Conservation (phyloP, 73 alveolate species). For the Paramecium sexaurelia region DNA sequence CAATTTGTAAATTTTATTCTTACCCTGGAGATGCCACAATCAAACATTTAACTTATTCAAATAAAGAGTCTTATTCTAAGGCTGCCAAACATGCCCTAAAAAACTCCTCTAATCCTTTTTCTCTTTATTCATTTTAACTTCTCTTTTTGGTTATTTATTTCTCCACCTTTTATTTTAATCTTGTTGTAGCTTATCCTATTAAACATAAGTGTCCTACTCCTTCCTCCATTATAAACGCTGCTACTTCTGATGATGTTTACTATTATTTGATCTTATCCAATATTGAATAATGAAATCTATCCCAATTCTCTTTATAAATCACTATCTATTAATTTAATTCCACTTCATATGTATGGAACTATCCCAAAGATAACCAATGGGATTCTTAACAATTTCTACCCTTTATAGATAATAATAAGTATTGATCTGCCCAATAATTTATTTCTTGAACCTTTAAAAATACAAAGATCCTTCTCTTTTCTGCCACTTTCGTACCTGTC, state of each 20-base stretch:
- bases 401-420: slow-evolving; percentile 45
- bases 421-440: slow-evolving; percentile 60
- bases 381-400: slow-evolving; percentile 62
- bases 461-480: slow-evolving; percentile 46
- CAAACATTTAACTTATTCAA: slow-evolving; percentile 54
- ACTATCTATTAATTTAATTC: slow-evolving; percentile 52
- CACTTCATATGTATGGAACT: slow-evolving; percentile 53
- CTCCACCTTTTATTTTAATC: slow-evolving; percentile 53
- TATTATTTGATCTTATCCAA: slow-evolving; percentile 17
- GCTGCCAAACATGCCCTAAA: slow-evolving; percentile 57
- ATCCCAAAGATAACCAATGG: slow-evolving; percentile 52
- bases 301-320: slow-evolving; percentile 56
- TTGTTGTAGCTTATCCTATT: slow-evolving; percentile 36
- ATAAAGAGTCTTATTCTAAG: neutral
- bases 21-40: slow-evolving; percentile 65
- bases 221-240: slow-evolving; percentile 63
- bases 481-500: slow-evolving; percentile 50
- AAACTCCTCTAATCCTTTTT: slow-evolving; percentile 47
- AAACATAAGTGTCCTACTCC: slow-evolving; percentile 62
- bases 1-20: neutral
- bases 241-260: slow-evolving; percentile 48
- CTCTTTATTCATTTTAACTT: slow-evolving; percentile 41
- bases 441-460: slow-evolving; percentile 49
- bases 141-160: slow-evolving; percentile 51
- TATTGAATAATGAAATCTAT: slow-evolving; percentile 57